Percentiles rank a stretch among this genome's conserved stretches.
phyloP scores from a whole-genome alignment of 2,329 filamentous ascomycete genomes.

The Microascus cirrosus region DNA sequence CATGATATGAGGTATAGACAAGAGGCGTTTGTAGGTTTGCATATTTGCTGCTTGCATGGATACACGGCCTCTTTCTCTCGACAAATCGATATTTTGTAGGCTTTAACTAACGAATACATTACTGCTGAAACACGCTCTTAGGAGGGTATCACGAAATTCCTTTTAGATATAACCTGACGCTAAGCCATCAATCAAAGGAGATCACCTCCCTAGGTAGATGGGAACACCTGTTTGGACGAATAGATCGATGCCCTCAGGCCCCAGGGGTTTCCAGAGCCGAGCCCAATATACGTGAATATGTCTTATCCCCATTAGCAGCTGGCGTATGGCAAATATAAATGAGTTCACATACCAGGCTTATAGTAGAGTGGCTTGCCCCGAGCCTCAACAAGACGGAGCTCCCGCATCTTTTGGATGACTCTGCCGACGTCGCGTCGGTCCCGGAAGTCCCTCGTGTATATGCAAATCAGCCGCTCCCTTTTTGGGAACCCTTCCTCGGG shows the following conservation, averaged over 20 bases:
- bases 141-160: not conserved
- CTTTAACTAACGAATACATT: not conserved
- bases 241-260: slow-evolving; percentile 49
- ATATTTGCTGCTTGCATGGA: not conserved
- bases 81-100: not conserved
- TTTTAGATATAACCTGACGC: not conserved
- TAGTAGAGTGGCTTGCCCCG: slow-evolving; percentile 55
- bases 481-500: slow-evolving; percentile 25
- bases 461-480: slow-evolving; percentile 52
- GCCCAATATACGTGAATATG: slow-evolving; percentile 56
- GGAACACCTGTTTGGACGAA: slow-evolving; percentile 8
- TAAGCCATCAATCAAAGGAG: not conserved
- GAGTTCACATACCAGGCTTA: slow-evolving; percentile 50
- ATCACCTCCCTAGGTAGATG: not conserved
- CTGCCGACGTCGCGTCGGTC: slow-evolving; percentile 58
- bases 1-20: not conserved
- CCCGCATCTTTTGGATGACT: slow-evolving; percentile 51
- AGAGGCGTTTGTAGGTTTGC: not conserved
- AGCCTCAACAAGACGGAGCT: slow-evolving; percentile 46
- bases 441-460: slow-evolving; percentile 68
- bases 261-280: slow-evolving; percentile 50
- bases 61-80: not conserved
- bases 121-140: not conserved
- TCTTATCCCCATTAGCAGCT: slow-evolving; percentile 28
- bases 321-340: not conserved